A percentile compares a stretch with the other conserved stretches of the same genome.
Conservation (phyloP, 2,329 filamentous ascomycete species). For the Ascochyta clinopodiicola region DNA sequence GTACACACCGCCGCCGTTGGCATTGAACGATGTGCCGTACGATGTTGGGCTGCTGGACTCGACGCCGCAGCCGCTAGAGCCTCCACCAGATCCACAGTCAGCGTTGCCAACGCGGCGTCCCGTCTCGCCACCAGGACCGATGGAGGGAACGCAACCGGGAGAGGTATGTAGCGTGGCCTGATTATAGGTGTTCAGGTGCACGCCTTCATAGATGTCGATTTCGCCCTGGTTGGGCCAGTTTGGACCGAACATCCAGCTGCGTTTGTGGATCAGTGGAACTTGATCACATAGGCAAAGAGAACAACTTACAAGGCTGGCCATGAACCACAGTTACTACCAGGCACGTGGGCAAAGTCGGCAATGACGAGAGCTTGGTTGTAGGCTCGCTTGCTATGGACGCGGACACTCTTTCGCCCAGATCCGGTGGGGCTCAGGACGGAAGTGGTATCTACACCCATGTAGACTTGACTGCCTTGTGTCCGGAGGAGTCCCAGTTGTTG, state of each 20-base stretch:
- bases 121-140: slow-evolving; percentile 42
- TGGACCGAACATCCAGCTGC: slow-evolving; percentile 48
- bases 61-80: slow-evolving; percentile 45
- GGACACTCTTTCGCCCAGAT: slow-evolving; percentile 45
- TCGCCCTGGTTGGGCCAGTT: slow-evolving; percentile 51
- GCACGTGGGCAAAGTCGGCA: slow-evolving; percentile 50
- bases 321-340: slow-evolving; percentile 46
- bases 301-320: slow-evolving; percentile 49
- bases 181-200: slow-evolving; percentile 46
- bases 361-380: slow-evolving; percentile 50
- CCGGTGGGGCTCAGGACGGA: slow-evolving; percentile 41
- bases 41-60: slow-evolving; percentile 34
- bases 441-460: slow-evolving; percentile 48
- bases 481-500: slow-evolving; percentile 42
- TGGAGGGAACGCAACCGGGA: slow-evolving; percentile 40
- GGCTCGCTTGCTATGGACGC: slow-evolving; percentile 45
- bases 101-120: slow-evolving; percentile 37
- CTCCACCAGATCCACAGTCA: slow-evolving; percentile 47
- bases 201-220: slow-evolving; percentile 45
- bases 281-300: neutral
- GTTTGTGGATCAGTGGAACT: slow-evolving; percentile 9
- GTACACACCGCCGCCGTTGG: slow-evolving; percentile 53
- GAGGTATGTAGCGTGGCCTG: slow-evolving; percentile 49
- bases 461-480: slow-evolving; percentile 44
- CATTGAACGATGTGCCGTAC: slow-evolving; percentile 50